Evolutionary conservation across 2,329 filamentous ascomycete genomes (phyloP), one percentile per base, ranked within the genome.

Genomic region (Clonostachys rosea): DNA sequence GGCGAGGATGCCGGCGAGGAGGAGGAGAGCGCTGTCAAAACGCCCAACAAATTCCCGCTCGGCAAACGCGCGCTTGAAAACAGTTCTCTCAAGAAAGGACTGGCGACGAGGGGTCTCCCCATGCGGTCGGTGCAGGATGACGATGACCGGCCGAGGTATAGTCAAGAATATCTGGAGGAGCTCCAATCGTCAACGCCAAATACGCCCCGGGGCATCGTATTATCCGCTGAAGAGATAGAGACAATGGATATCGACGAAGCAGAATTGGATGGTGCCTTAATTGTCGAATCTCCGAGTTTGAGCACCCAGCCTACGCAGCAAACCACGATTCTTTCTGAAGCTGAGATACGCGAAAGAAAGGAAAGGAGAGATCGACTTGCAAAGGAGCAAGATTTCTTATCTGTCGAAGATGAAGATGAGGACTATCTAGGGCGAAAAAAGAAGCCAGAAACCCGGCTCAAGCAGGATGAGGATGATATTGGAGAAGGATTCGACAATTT

Each of bases 401-500:
- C 83, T 0, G 69, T 89, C 0, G 74, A 81, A 47, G 80, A 78
- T 34, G 73, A 77, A 43, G 66, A 68, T 33, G 67, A 70, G 17
- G 59, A 60, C 30, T 60, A 67, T 8, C 54, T 53, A 17, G 51
- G 53, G 4, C 67, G 54, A 16, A 81, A 81, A 53, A 81, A 84
- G 56, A 82, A 86, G 53, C 78, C 81, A 34, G 79, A 91, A 51
- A 87, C 86, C 6, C 79, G 92, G 2, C 76, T 97, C 3, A 79
- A 91, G 6, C 80, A 78, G 40, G 91, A 96, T 34, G 92, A 97
- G 56, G 92, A 97, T 61, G 90, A 97, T 59, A 78, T 96, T 0
- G 89, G 88, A 36, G 94, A 97, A 68, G 91, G 91, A 0, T 97
- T 95, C 56, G 92, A 97, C 50, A 86, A 92, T 47, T 96, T 89